Evolutionary conservation across 805 yeast genomes (phyloP), one percentile per base, ranked within the genome.

Genomic region (Metschnikowia corniflorae): DNA sequence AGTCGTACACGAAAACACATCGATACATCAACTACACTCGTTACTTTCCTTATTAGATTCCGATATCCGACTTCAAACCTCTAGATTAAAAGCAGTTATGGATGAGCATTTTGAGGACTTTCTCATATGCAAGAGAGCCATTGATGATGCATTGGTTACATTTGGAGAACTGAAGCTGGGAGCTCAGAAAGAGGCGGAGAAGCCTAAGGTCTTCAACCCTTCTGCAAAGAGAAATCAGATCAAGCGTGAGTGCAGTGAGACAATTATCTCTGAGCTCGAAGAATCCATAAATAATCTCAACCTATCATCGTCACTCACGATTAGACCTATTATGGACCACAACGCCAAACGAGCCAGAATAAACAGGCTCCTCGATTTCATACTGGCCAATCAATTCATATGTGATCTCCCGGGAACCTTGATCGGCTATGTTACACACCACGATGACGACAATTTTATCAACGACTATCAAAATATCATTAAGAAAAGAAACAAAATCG

Each of bases 301-400:
- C 35, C 45, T 61, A 22, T 53, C 66, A 2, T 57, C 70, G 0
- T 48, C 66, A 6, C 47, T 65, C 28, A 58, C 64, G 58, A 65
- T 68, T 20, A 50, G 71, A 29, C 73, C 73, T 5, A 61, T 68
- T 10, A 50, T 57, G 44, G 72, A 68, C 24, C 63, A 63, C 37
- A 58, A 60, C 36, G 48, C 51, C 17, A 61, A 57, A 40, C 71
- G 65, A 47, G 38, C 37, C 7, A 68, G 66, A 35, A 44, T 67
- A 15, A 27, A 47, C 16, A 54, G 46, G 31, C 49, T 67, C 37
- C 61, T 68, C 24, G 71, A 66, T 5, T 65, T 65, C 37, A 45
- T 67, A 10, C 51, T 51, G 12, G 34, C 44, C 3, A 54, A 68
- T 41, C 49, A 49, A 25, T 62, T 57, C 30, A 49, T 68, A 26